phyloP scores from a whole-genome alignment of 169 alveolate species.

The Plasmodium blacklocki region DNA sequence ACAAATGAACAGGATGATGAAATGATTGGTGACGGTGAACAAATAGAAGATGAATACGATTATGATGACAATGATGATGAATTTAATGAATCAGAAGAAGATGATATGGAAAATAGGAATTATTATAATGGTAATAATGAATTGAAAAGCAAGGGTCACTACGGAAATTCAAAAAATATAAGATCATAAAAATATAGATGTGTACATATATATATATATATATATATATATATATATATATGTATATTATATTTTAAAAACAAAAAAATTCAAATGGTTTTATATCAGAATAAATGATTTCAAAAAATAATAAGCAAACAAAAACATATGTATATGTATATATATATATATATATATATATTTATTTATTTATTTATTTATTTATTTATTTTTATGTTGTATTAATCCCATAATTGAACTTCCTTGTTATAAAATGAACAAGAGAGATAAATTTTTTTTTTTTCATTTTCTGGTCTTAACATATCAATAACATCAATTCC shows the following conservation, averaged over 20 bases:
- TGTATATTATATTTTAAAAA: not conserved
- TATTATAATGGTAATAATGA: constrained; percentile 6
- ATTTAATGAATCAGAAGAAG: constrained; percentile 6
- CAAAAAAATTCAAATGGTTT: not conserved
- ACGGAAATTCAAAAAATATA: too few relatives aligned
- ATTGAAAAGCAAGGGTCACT: too few relatives aligned
- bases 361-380: not conserved
- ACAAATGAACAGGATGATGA: constrained; percentile 12
- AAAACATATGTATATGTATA: not conserved
- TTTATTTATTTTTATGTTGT: not conserved
- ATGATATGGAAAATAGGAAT: constrained; percentile 13
- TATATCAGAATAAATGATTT: too few relatives aligned
- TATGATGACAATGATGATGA: constrained; percentile 21
- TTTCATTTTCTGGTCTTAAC: constrained; percentile 31
- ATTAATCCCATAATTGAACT: constrained; percentile 49
- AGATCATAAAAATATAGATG: too few relatives aligned
- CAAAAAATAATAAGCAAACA: not conserved
- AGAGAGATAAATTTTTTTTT: constrained; percentile 67
- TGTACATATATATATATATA: not conserved
- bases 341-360: not conserved
- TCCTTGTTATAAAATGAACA: constrained; percentile 73
- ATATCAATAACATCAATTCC: constrained; percentile 60
- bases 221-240: not conserved
- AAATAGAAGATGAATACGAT: constrained; percentile 3
- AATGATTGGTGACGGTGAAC: not conserved